Conservation (phyloP, 345 rosid genomes). For the Limnanthes douglasii region DNA sequence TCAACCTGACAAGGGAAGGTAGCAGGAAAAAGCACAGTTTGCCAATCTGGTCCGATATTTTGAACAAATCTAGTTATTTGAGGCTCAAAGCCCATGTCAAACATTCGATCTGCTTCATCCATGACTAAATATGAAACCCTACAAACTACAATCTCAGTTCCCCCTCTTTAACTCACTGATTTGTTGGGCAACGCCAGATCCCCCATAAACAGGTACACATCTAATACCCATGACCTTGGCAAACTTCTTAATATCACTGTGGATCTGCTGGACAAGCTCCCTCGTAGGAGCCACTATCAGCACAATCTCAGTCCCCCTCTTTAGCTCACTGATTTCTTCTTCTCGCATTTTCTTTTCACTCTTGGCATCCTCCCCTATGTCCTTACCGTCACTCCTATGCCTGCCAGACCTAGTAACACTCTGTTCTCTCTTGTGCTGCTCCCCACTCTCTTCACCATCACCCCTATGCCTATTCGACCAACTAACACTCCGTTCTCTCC, state of each 20-base stretch:
- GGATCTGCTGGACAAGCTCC: constrained; percentile 75
- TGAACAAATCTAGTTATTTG: constrained; percentile 89
- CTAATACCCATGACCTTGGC: constrained; percentile 37
- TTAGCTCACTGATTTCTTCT: too few relatives aligned
- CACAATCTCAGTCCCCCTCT: too few relatives aligned
- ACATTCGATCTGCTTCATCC: constrained; percentile 99
- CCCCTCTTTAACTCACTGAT: constrained; percentile 66
- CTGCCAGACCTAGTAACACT: too few relatives aligned
- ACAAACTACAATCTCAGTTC: too few relatives aligned
- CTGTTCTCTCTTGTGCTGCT: too few relatives aligned
- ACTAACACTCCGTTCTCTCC: too few relatives aligned
- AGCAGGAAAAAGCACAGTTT: constrained; percentile 91
- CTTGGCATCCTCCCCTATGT: too few relatives aligned
- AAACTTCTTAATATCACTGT: constrained; percentile 57
- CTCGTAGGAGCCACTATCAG: constrained; percentile 82
- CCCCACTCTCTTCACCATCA: too few relatives aligned
- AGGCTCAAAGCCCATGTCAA: constrained; percentile 98
- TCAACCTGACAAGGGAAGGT: constrained; percentile 98
- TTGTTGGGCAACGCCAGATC: constrained; percentile 84
- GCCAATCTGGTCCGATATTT: constrained; percentile 86
- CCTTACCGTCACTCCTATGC: too few relatives aligned
- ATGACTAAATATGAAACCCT: constrained; percentile 80
- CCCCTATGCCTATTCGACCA: too few relatives aligned
- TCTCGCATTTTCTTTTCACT: too few relatives aligned
- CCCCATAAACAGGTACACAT: too few relatives aligned